Evolutionary conservation across 2,329 filamentous ascomycete species (phyloP).

Genomic region (Chaetoscypha palmicola): DNA sequence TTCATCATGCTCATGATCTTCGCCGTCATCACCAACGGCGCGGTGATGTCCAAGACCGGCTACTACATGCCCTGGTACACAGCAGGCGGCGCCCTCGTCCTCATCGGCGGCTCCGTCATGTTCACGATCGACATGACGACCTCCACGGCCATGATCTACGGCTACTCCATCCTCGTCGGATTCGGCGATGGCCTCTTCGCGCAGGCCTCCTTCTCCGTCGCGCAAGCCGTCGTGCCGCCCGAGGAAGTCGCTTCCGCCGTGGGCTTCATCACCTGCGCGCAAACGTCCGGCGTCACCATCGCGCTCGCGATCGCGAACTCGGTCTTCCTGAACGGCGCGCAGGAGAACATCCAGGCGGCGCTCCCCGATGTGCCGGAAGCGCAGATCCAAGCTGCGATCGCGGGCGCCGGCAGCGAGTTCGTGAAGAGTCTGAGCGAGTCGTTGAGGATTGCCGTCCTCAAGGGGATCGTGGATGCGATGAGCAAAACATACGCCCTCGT

Average conservation of each 20-base stretch:
- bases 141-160: conserved; percentile 27
- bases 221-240: conserved; percentile 32
- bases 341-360: conserved; percentile 26
- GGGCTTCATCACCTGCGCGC: conserved; percentile 35
- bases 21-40: conserved; percentile 31
- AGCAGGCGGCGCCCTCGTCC: conserved; percentile 30
- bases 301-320: conserved; percentile 34
- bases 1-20: conserved; percentile 33
- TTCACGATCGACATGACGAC: conserved; percentile 29
- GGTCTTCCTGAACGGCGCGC: conserved; percentile 33
- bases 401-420: conserved; percentile 22
- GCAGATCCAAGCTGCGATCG: conserved; percentile 29
- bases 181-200: conserved; percentile 34
- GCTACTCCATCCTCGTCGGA: conserved; percentile 35
- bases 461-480: conserved; percentile 32
- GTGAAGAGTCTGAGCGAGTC: conserved; percentile 15
- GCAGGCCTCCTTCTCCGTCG: conserved; percentile 34
- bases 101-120: conserved; percentile 30
- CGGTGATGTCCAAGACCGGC: conserved; percentile 30
- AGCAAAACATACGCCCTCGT: conserved; percentile 31
- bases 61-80: conserved; percentile 37
- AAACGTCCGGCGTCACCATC: conserved; percentile 33
- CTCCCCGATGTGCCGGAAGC: conserved; percentile 24
- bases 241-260: conserved; percentile 31
- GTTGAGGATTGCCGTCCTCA: conserved; percentile 20